phyloP scores from a whole-genome alignment of 2,329 filamentous ascomycete species.

The Zarea fungicola region DNA sequence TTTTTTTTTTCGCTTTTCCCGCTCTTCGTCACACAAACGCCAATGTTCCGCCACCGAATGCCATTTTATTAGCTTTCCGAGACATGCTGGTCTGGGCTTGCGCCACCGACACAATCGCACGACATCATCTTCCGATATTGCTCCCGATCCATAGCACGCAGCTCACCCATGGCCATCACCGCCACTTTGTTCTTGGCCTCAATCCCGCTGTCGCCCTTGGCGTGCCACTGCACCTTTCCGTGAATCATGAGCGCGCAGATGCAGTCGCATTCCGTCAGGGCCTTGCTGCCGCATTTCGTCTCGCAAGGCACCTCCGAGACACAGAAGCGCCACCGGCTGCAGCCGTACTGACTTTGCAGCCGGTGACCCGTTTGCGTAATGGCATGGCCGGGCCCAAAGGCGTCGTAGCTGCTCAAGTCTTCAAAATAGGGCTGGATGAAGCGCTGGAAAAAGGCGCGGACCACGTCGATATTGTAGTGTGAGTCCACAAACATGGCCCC shows the following conservation, averaged over 20 bases:
- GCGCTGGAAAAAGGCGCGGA: slow-evolving; percentile 70
- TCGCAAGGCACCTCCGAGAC: slow-evolving; percentile 37
- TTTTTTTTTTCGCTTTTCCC: too few relatives aligned
- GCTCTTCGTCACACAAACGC: too few relatives aligned
- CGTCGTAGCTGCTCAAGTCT: slow-evolving; percentile 83
- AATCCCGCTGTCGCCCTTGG: slow-evolving; percentile 56
- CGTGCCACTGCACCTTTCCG: slow-evolving; percentile 58
- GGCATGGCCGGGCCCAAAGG: slow-evolving; percentile 81
- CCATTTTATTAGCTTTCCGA: neutral
- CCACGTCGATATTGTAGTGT: slow-evolving; percentile 66
- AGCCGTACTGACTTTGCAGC: slow-evolving; percentile 61
- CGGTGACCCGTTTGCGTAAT: slow-evolving; percentile 65
- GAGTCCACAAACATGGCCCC: slow-evolving; percentile 92
- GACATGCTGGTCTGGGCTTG: neutral
- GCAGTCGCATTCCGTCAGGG: slow-evolving; percentile 45
- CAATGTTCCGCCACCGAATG: too few relatives aligned
- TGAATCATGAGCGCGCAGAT: slow-evolving; percentile 75
- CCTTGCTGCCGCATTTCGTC: slow-evolving; percentile 37
- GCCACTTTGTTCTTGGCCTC: slow-evolving; percentile 69
- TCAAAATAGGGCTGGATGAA: slow-evolving; percentile 73
- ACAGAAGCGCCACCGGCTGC: slow-evolving; percentile 52
- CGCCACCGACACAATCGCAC: slow-evolving; percentile 57
- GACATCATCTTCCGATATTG: slow-evolving; percentile 56
- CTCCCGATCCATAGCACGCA: slow-evolving; percentile 40
- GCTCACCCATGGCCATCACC: slow-evolving; percentile 46